Percentiles rank a stretch among this genome's conserved stretches.
Evolutionary conservation across 495 filamentous ascomycete species (phyloP).

Genomic region (Neurospora sp.): DNA sequence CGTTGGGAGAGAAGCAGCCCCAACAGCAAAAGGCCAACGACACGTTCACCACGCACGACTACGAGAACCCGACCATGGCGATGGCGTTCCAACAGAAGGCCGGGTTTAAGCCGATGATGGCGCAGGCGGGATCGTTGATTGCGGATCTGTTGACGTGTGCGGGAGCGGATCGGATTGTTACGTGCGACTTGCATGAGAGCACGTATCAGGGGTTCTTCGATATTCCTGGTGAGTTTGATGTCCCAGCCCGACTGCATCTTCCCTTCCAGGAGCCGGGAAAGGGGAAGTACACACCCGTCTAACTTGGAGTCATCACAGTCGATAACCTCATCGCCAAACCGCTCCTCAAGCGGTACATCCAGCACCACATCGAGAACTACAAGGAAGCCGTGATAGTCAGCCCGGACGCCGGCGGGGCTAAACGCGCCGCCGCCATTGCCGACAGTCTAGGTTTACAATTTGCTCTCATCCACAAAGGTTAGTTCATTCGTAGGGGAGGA

Average conservation of each 20-base stretch:
- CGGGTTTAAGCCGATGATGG: constrained; percentile 97
- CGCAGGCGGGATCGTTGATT: constrained; percentile 90
- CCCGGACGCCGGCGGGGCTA: constrained; percentile 93
- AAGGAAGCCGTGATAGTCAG: constrained; percentile 87
- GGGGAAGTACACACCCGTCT: background rate
- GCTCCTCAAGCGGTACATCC: constrained; percentile 81
- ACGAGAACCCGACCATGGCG: constrained; percentile 43
- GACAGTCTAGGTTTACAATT: constrained; percentile 88
- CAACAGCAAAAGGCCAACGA: constrained; percentile 28
- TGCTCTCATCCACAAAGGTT: constrained; percentile 95
- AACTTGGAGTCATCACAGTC: constrained; percentile 30
- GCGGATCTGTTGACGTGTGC: constrained; percentile 92
- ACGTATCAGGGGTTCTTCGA: constrained; percentile 84
- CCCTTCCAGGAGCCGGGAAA: background rate
- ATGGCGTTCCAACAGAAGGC: constrained; percentile 70
- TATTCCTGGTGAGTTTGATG: constrained; percentile 45
- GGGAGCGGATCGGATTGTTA: constrained; percentile 67
- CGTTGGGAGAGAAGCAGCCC: constrained; percentile 8
- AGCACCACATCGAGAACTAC: constrained; percentile 75
- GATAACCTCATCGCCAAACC: constrained; percentile 91
- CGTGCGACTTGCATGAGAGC: constrained; percentile 8
- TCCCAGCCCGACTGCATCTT: background rate
- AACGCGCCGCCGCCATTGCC: constrained; percentile 93
- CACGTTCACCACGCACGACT: constrained; percentile 46
- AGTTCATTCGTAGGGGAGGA: constrained; percentile 2